Conservation (phyloP, 768 basidiomycete genomes). For the Suillus clintonianus region DNA sequence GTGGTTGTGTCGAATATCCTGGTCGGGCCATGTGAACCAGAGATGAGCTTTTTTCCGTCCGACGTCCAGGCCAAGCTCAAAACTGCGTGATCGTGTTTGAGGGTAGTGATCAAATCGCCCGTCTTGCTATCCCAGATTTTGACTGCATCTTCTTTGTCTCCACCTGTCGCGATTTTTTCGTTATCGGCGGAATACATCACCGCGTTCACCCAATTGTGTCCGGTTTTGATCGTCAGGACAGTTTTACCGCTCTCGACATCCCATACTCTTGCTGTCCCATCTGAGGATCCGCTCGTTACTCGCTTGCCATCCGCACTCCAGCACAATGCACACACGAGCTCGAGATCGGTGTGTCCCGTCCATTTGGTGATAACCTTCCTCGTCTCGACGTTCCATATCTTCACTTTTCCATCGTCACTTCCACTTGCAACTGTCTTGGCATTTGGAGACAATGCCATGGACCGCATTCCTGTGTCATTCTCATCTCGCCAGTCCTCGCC, state of each 20-base stretch:
- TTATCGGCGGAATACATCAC: neutral
- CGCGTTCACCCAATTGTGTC: neutral
- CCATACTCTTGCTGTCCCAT: neutral
- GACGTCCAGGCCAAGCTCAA: neutral
- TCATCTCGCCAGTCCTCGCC: no score
- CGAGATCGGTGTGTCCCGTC: neutral
- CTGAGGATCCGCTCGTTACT: neutral
- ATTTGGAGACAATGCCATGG: no score
- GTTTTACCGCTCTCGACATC: neutral
- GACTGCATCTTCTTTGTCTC: neutral
- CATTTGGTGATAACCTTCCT: neutral
- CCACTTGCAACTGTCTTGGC: no score
- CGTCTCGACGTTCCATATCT: neutral
- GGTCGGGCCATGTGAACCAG: neutral
- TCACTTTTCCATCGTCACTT: neutral
- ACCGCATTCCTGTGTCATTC: no score
- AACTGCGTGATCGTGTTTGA: neutral
- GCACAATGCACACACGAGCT: neutral
- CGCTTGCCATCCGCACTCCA: neutral
- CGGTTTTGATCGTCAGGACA: neutral
- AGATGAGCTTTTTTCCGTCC: neutral
- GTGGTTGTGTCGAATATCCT: neutral
- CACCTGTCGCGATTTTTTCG: neutral
- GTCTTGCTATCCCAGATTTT: neutral
- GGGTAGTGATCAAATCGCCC: neutral